Base-by-base conservation (phyloP, 345 rosid species). In the Boechera stricta region DNA sequence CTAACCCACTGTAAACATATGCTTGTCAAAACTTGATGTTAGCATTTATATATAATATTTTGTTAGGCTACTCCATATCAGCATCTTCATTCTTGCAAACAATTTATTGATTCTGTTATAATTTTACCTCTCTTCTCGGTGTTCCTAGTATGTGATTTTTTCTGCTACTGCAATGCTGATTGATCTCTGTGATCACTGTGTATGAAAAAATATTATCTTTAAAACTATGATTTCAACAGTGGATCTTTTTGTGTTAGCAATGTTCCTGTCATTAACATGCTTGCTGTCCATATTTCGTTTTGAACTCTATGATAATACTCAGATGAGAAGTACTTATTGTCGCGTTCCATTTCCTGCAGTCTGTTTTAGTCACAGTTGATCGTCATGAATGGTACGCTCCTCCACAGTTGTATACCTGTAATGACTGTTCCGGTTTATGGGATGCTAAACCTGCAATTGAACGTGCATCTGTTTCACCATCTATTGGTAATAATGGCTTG, bases 341-440 rank as follows among this genome's bases (percentile, higher is more conserved):
- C 39, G 66, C 29, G 8, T 72, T 59, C 38, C 52, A 28, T 72
- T 81, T 77, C 52, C 71, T 86, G 87, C 91, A 95, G 99, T 89
- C 91, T 53, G 96, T 84, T 71, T 75, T 95, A 74, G 94, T 95
- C 60, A 91, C 94, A 16, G 73, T 91, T 61, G 98, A 92, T 83
- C 91, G 91, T 65, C 99, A 95, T 83, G 98, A 92, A 78, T 95
- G 99, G 99, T 95, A 91, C 71, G 93, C 92, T 55, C 86, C 92
- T 78, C 96, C 99, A 41, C 97, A 85, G 81, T 84, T 87, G 81
- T 95, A 91, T 74, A 89, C 89, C 60, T 96, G 99, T 64, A 87
- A 95, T 80, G 98, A 91, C 83, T 80, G 89, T 75, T 76, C 91
- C 41, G 99, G 99, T 71, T 78, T 92, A 64, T 92, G 99, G 99